Conservation (phyloP, 1,139 yeast species). For the Pichia sp. region DNA sequence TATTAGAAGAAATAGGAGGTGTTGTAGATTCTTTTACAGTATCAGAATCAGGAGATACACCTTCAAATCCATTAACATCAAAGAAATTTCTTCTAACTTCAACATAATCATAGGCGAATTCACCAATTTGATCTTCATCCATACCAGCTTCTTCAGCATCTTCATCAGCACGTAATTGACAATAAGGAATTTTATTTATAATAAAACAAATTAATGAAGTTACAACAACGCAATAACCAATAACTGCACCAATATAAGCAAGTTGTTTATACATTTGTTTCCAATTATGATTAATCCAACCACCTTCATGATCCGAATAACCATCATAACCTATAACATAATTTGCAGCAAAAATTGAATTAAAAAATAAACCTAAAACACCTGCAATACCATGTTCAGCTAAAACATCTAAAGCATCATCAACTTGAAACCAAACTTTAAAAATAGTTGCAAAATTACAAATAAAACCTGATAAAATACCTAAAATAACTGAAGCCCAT, state of each 20-base stretch:
- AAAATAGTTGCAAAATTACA: slow-evolving; percentile 90
- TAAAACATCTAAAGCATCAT: slow-evolving; percentile 89
- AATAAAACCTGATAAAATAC: slow-evolving; percentile 70
- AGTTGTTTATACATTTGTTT: slow-evolving; percentile 87
- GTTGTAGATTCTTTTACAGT: neutral
- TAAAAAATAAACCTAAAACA: slow-evolving; percentile 76
- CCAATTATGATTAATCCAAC: slow-evolving; percentile 89
- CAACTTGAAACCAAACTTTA: slow-evolving; percentile 75
- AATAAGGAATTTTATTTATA: slow-evolving; percentile 75
- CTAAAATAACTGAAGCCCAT: slow-evolving; percentile 87
- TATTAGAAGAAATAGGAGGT: neutral
- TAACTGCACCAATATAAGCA: slow-evolving; percentile 70
- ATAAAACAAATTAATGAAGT: slow-evolving; percentile 73
- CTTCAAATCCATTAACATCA: slow-evolving; percentile 39
- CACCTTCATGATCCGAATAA: slow-evolving; percentile 75
- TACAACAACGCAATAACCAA: slow-evolving; percentile 71
- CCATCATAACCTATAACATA: slow-evolving; percentile 90
- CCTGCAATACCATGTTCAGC: slow-evolving; percentile 99
- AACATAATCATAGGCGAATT: slow-evolving; percentile 95
- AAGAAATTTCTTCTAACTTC: slow-evolving; percentile 92
- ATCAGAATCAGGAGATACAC: slow-evolving; percentile 15
- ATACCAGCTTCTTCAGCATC: slow-evolving; percentile 84
- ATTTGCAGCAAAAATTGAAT: slow-evolving; percentile 81
- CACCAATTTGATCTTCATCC: slow-evolving; percentile 97
- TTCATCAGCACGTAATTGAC: slow-evolving; percentile 72